Percentiles rank a stretch among this genome's conserved stretches.
Evolutionary conservation across 768 basidiomycete species (phyloP).

Genomic region (Chiua virens): DNA sequence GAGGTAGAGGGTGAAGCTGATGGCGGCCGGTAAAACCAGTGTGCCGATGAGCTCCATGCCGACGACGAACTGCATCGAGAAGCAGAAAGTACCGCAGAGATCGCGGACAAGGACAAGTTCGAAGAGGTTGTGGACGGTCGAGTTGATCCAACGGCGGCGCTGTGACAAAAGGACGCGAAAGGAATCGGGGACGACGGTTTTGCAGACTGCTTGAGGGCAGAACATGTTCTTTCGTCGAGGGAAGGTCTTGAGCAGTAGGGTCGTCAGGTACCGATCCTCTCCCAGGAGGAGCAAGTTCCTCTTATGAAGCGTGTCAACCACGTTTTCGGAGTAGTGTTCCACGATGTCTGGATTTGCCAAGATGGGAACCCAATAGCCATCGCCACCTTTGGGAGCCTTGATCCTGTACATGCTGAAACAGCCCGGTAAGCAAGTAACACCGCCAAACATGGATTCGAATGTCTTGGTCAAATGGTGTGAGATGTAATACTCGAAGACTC

Average conservation of each 20-base stretch:
- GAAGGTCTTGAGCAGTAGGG: conserved; percentile 98
- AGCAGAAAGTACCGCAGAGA: conserved; percentile 98
- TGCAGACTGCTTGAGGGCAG: conserved; percentile 98
- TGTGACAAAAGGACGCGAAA: conserved; percentile 93
- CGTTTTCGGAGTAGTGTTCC: conserved; percentile 98
- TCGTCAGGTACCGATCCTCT: conserved; percentile 98
- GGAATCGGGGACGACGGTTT: conserved; percentile 97
- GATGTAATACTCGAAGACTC: conserved; percentile 99
- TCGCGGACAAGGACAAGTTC: conserved; percentile 94
- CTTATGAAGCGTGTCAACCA: conserved; percentile 99
- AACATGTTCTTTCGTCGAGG: conserved; percentile 99
- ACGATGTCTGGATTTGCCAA: conserved; percentile 98
- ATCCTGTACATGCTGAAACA: conserved; percentile 99
- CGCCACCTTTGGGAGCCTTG: conserved; percentile 96
- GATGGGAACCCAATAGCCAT: conserved; percentile 97
- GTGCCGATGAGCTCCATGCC: conserved; percentile 98
- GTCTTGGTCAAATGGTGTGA: conserved; percentile 99
- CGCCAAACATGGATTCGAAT: conserved; percentile 99
- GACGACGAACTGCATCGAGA: conserved; percentile 99
- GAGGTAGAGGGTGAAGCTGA: conserved; percentile 94
- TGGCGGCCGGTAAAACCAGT: conserved; percentile 94
- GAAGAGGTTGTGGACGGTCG: conserved; percentile 96
- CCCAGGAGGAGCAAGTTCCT: conserved; percentile 96
- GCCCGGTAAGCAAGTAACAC: conserved; percentile 98
- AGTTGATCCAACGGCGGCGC: conserved; percentile 99